Conservation (phyloP, 495 filamentous ascomycete genomes). For the Penicillium diatomitis region DNA sequence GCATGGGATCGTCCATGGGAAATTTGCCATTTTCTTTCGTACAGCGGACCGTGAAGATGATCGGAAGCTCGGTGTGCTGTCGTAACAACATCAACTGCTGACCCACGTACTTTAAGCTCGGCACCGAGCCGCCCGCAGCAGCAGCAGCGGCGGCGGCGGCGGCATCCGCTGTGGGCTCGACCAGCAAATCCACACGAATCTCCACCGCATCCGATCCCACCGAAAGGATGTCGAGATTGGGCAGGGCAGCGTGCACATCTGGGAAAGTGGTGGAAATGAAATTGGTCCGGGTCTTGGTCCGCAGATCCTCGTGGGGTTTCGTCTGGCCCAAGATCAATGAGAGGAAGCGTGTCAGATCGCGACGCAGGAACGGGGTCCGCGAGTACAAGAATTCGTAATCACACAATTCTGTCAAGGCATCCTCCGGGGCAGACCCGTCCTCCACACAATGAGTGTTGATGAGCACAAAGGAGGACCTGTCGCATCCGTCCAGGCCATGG, state of each 20-base stretch:
- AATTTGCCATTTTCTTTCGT: constrained; percentile 73
- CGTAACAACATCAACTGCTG: constrained; percentile 76
- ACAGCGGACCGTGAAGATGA: constrained; percentile 78
- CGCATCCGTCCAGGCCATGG: constrained; percentile 35
- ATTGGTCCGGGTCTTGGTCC: constrained; percentile 66
- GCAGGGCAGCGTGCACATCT: constrained; percentile 71
- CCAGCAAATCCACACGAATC: constrained; percentile 69
- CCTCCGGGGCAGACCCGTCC: constrained; percentile 55
- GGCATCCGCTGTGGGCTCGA: constrained; percentile 56
- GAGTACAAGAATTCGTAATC: constrained; percentile 82
- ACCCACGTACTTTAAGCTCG: constrained; percentile 73
- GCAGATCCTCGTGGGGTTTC: constrained; percentile 61
- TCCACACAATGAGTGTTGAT: constrained; percentile 70
- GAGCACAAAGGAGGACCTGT: constrained; percentile 44
- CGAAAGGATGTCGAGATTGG: constrained; percentile 75
- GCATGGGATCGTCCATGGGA: constrained; percentile 64
- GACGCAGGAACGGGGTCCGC: constrained; percentile 56
- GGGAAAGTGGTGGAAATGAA: constrained; percentile 83
- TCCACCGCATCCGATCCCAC: constrained; percentile 80
- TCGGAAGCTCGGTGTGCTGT: constrained; percentile 74
- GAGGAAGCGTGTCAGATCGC: constrained; percentile 67
- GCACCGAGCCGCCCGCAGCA: constrained; percentile 43
- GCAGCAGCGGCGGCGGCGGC: background rate
- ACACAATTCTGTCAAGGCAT: constrained; percentile 51
- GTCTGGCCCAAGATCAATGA: constrained; percentile 69